phyloP scores from a whole-genome alignment of 2,329 filamentous ascomycete species.

The Alternaria sp. region DNA sequence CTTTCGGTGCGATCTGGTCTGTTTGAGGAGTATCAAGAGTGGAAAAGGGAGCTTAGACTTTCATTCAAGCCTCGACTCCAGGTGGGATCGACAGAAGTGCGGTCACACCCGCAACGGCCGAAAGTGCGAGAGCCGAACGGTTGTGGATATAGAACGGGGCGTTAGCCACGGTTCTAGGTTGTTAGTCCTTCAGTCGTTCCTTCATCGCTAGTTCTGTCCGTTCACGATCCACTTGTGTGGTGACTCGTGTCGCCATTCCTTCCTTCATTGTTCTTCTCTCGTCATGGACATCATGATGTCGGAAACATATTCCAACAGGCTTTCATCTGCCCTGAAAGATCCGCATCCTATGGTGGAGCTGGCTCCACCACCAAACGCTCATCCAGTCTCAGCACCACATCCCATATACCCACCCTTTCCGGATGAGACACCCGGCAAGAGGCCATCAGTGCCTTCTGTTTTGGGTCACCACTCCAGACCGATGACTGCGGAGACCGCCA shows the following conservation, averaged over 20 bases:
- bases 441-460: neutral
- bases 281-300: slow-evolving; percentile 11
- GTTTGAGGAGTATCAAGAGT: neutral
- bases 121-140: neutral
- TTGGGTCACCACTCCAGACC: neutral
- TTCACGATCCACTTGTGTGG: slow-evolving; percentile 8
- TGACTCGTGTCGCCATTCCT: slow-evolving; percentile 4
- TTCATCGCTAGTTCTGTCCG: neutral
- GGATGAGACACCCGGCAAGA: slow-evolving; percentile 3
- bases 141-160: slow-evolving; percentile 5
- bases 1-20: neutral
- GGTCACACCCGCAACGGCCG: slow-evolving; percentile 5
- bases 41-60: slow-evolving; percentile 6
- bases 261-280: neutral
- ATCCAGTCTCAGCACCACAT: slow-evolving; percentile 23
- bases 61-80: neutral
- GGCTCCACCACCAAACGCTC: slow-evolving; percentile 21
- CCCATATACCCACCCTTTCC: slow-evolving; percentile 10
- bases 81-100: slow-evolving; percentile 3
- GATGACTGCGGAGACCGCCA: neutral
- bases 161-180: neutral
- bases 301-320: slow-evolving; percentile 9
- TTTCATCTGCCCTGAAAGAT: slow-evolving; percentile 5
- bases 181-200: slow-evolving; percentile 1
- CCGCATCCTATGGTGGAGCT: slow-evolving; percentile 28